Base-by-base conservation (phyloP, 2,329 filamentous ascomycete genomes). In the Davidsoniella virescens region DNA sequence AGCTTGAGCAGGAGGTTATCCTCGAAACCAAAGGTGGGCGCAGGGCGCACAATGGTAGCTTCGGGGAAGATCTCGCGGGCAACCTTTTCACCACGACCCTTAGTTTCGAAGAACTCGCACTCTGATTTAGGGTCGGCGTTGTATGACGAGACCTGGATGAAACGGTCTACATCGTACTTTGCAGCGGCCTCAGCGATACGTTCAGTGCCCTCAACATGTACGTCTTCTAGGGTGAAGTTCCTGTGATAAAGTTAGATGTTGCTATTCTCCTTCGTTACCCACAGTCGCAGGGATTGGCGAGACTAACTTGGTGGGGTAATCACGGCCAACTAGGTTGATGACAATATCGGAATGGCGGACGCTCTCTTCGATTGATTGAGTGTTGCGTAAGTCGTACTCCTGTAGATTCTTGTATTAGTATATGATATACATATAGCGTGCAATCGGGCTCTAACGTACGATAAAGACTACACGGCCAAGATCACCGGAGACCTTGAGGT, bases 121-220 rank as follows among this genome's bases (percentile, higher is more conserved):
- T 80, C 66, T 16, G 90, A 96, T 57, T 84, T 73, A 41, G 78
- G 73, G 64, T 83, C 72, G 52, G 87, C 90, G 62, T 90, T 96
- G 74, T 93, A 88, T 29, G 88, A 94, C 8, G 92, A 98, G 59
- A 98, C 81, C 60, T 98, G 92, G 56, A 98, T 87, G 67, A 86
- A 98, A 56, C 92, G 82, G 68, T 98, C 92, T 57, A 95, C 80
- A 61, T 98, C 90, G 68, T 98, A 98, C 69, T 98, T 98, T 60
- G 90, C 92, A 49, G 87, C 87, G 49, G 92, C 87, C 63, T 94
- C 87, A 47, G 78, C 86, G 60, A 98, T 98, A 58, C 92, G 82
- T 69, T 93, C 84, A 16, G 84, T 82, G 55, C 90, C 87, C 64
- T 94, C 87, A 38, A 96, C 78, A 61, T 98, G 87, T 40, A 96